phyloP scores from a whole-genome alignment of 108 stramenopile genomes.

The Fistulifera solaris region DNA sequence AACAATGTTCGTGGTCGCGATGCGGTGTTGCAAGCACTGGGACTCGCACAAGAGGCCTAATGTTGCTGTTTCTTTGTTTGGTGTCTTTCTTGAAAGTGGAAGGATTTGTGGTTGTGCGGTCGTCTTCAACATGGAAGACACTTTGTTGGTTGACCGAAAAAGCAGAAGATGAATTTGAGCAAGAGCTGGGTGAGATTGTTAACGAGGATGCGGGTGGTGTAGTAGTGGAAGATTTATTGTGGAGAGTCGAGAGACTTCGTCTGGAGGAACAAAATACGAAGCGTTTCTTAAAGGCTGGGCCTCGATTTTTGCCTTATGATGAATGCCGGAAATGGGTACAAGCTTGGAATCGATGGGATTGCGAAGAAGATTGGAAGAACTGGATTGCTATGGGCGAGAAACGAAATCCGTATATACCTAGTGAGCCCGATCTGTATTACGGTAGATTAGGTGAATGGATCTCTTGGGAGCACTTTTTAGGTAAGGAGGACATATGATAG shows the following conservation, averaged over 20 bases:
- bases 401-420: conserved; percentile 57
- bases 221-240: conserved; percentile 41
- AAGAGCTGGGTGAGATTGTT: neutral
- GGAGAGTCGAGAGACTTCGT: conserved; percentile 54
- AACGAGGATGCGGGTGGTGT: conserved; percentile 15
- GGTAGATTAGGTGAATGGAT: conserved; percentile 55
- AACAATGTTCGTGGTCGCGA: conserved; percentile 14
- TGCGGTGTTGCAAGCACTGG: conserved; percentile 15
- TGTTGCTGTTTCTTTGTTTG: neutral
- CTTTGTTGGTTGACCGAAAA: neutral
- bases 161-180: neutral
- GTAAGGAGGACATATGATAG: neutral
- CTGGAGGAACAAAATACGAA: conserved; percentile 64
- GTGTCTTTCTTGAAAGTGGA: neutral
- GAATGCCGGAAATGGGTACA: conserved; percentile 54
- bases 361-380: conserved; percentile 41
- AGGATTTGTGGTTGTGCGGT: neutral
- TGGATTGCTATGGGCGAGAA: conserved; percentile 59
- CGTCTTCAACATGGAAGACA: no score
- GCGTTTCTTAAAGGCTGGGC: conserved; percentile 47
- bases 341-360: conserved; percentile 46
- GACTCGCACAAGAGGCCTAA: conserved; percentile 2
- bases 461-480: conserved; percentile 65
- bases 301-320: conserved; percentile 51
- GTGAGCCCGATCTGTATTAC: conserved; percentile 72